Evolutionary conservation across 768 basidiomycete genomes (phyloP).

Genomic region (Tricholoma sp.): DNA sequence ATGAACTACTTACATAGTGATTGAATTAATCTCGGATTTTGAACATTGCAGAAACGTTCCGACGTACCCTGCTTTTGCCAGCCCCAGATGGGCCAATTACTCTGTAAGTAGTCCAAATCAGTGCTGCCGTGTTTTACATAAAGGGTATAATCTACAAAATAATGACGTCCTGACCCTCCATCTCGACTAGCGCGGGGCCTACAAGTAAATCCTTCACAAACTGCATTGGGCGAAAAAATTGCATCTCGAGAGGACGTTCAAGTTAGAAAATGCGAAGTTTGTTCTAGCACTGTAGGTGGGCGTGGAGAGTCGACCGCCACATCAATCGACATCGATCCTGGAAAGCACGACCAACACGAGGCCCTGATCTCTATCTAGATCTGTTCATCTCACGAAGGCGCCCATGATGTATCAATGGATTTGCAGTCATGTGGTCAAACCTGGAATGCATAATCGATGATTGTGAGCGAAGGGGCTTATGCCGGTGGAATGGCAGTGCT

Average conservation of each 20-base stretch:
- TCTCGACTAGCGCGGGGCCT: background rate
- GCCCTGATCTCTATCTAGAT: background rate
- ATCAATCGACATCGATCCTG: background rate
- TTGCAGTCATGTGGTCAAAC: background rate
- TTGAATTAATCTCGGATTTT: background rate
- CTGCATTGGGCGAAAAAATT: background rate
- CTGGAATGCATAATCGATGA: too few species aligned
- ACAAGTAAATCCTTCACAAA: background rate
- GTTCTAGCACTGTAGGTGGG: background rate
- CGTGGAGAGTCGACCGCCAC: background rate
- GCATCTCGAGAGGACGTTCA: background rate
- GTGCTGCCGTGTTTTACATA: background rate
- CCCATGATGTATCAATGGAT: background rate
- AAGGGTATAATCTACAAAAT: background rate
- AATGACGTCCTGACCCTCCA: constrained; percentile 1
- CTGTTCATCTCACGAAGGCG: background rate
- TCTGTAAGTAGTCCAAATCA: background rate
- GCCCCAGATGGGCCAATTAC: constrained; percentile 2
- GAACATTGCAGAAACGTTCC: background rate
- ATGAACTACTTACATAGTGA: background rate
- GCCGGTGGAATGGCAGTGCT: too few species aligned
- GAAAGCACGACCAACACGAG: background rate
- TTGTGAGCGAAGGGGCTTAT: too few species aligned
- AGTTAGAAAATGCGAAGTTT: background rate
- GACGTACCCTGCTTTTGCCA: constrained; percentile 1